phyloP scores from a whole-genome alignment of 1,284 basidiomycete genomes.

The Bondarzewia mesenterica region DNA sequence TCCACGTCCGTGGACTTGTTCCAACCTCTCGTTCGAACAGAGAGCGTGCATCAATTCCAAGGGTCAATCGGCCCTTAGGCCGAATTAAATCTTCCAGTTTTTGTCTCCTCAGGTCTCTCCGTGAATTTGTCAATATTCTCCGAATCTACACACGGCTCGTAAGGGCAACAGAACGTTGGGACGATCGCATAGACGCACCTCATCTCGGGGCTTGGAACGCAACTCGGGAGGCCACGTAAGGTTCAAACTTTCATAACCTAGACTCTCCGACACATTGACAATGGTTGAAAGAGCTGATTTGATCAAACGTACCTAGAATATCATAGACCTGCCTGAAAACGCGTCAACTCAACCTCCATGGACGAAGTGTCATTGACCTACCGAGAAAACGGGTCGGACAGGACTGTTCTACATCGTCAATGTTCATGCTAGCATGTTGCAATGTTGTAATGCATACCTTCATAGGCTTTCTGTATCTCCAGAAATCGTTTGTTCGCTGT shows the following conservation, averaged over 20 bases:
- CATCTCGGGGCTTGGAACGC: slow-evolving; percentile 15
- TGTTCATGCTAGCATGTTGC: background rate
- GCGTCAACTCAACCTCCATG: slow-evolving; percentile 9
- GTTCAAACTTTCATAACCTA: slow-evolving; percentile 43
- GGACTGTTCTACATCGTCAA: slow-evolving; percentile 33
- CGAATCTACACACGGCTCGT: slow-evolving; percentile 6
- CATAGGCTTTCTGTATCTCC: slow-evolving; percentile 73
- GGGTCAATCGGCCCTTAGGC: slow-evolving; percentile 19
- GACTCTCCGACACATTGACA: background rate
- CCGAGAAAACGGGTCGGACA: slow-evolving; percentile 71
- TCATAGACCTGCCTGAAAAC: slow-evolving; percentile 57
- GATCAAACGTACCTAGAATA: slow-evolving; percentile 44
- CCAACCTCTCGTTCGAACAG: slow-evolving; percentile 28
- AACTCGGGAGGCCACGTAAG: slow-evolving; percentile 12
- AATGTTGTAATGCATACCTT: slow-evolving; percentile 37
- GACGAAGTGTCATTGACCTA: slow-evolving; percentile 22
- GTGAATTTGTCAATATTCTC: slow-evolving; percentile 7
- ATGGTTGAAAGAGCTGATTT: background rate
- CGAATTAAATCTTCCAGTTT: slow-evolving; percentile 17
- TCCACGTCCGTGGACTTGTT: slow-evolving; percentile 5
- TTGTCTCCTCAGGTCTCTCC: slow-evolving; percentile 7
- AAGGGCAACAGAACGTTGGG: background rate
- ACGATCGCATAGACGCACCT: slow-evolving; percentile 31
- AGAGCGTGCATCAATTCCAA: slow-evolving; percentile 40
- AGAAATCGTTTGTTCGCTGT: slow-evolving; percentile 62